A percentile compares a stretch with the other conserved stretches of the same genome.
Conservation (phyloP, 140 eudicot species). For the Anethum foeniculum region DNA sequence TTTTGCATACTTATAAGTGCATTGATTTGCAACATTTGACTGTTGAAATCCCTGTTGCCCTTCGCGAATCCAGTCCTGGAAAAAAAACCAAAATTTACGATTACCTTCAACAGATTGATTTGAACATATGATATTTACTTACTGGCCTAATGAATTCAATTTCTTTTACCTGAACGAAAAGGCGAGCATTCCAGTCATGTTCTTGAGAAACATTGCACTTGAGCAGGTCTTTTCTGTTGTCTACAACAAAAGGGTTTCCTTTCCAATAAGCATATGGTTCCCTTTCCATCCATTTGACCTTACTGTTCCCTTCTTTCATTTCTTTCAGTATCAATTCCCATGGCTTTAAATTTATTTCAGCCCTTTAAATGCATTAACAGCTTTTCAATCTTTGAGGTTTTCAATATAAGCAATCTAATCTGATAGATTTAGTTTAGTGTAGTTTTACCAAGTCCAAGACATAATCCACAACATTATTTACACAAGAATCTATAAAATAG, state of each 20-base stretch:
- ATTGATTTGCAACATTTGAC: conserved; percentile 50
- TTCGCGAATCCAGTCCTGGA: conserved; percentile 59
- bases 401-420: neutral
- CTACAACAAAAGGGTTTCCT: conserved; percentile 50
- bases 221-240: conserved; percentile 42
- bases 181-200: conserved; percentile 51
- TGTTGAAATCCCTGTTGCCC: conserved; percentile 36
- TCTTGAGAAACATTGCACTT: conserved; percentile 46
- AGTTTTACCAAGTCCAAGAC: neutral
- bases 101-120: neutral
- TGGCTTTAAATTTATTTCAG: conserved; percentile 50
- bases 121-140: neutral
- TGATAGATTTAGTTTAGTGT: neutral
- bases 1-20: conserved; percentile 41
- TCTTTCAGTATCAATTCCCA: conserved; percentile 50
- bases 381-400: neutral
- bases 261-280: conserved; percentile 62
- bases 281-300: conserved; percentile 39
- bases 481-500: neutral
- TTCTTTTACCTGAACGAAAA: conserved; percentile 33
- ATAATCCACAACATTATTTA: neutral
- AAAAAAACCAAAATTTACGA: neutral
- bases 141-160: neutral
- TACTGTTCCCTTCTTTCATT: conserved; percentile 46
- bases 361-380: conserved; percentile 25